These are phyloP conservation scores for Sugiyamaella xylanicola DNA, from an alignment of 1,139 yeast species.

Conservation along the genomic window DNA sequence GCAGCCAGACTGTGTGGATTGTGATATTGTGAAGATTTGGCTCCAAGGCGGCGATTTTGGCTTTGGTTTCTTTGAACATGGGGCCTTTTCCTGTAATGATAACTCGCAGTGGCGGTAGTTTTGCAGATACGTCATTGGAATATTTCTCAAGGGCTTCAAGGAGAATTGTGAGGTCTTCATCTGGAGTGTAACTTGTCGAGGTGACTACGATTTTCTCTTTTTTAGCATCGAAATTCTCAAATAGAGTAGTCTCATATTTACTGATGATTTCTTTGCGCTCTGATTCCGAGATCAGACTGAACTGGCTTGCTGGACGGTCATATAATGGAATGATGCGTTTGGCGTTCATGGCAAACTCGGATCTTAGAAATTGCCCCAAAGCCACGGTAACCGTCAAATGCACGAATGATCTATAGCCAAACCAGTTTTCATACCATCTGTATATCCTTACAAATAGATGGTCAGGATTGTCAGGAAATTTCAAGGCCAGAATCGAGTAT, in stretches of 20 bases:
- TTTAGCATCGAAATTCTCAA: slow-evolving; percentile 43
- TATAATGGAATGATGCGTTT: slow-evolving; percentile 45
- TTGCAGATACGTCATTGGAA: slow-evolving; percentile 26
- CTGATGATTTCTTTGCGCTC: slow-evolving; percentile 46
- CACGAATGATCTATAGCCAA: slow-evolving; percentile 64
- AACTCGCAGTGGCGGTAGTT: slow-evolving; percentile 57
- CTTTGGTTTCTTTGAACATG: slow-evolving; percentile 54
- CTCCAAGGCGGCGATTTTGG: slow-evolving; percentile 40
- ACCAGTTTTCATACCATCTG: slow-evolving; percentile 45
- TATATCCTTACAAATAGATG: slow-evolving; percentile 69
- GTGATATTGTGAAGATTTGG: slow-evolving; percentile 49
- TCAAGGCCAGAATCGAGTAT: slow-evolving; percentile 74
- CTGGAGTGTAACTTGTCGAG: slow-evolving; percentile 94
- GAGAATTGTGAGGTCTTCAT: slow-evolving; percentile 78
- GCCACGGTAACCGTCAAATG: slow-evolving; percentile 80
- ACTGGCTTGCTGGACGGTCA: slow-evolving; percentile 57
- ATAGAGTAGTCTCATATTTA: slow-evolving; percentile 45
- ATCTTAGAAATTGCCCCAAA: slow-evolving; percentile 63
- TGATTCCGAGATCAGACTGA: slow-evolving; percentile 51
- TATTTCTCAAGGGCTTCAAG: slow-evolving; percentile 67
- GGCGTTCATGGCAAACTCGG: slow-evolving; percentile 55
- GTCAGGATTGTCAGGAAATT: slow-evolving; percentile 48
- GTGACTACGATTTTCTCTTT: slow-evolving; percentile 68
- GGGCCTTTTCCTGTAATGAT: slow-evolving; percentile 97
- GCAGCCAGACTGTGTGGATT: slow-evolving; percentile 73